Evolutionary conservation across 2,329 filamentous ascomycete species (phyloP).

Genomic region (Alternaria sp.): DNA sequence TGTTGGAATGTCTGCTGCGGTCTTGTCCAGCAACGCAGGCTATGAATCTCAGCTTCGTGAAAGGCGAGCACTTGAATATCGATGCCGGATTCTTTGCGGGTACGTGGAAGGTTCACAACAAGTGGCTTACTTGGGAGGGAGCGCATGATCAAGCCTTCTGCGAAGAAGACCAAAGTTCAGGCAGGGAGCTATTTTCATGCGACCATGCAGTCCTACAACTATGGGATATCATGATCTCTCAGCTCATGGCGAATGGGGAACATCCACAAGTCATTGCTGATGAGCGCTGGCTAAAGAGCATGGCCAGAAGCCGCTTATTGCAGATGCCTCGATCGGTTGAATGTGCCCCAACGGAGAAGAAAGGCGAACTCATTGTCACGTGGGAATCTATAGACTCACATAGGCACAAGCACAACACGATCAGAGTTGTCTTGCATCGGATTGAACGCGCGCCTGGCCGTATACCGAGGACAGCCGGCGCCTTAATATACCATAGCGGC

Average conservation of each 20-base stretch:
- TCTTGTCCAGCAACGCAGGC: background rate
- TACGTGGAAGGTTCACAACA: background rate
- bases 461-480: too few species aligned
- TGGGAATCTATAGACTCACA: background rate
- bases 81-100: background rate
- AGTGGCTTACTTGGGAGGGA: background rate
- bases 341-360: background rate
- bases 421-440: background rate
- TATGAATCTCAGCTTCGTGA: background rate
- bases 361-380: background rate
- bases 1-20: background rate
- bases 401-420: background rate
- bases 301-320: slow-evolving; percentile 3
- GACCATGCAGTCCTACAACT: background rate
- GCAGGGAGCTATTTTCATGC: background rate
- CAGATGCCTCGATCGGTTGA: background rate
- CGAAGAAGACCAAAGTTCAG: background rate
- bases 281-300: background rate
- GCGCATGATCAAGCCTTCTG: background rate
- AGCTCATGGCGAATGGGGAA: background rate
- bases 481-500: too few species aligned
- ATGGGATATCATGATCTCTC: background rate
- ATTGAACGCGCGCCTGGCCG: too few species aligned
- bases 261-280: background rate
- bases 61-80: background rate